A percentile compares a stretch with the other conserved stretches of the same genome.
These are phyloP conservation scores for Platanthera guangdongensis DNA, from an alignment of 106 monocot species.

Conservation along the genomic window DNA sequence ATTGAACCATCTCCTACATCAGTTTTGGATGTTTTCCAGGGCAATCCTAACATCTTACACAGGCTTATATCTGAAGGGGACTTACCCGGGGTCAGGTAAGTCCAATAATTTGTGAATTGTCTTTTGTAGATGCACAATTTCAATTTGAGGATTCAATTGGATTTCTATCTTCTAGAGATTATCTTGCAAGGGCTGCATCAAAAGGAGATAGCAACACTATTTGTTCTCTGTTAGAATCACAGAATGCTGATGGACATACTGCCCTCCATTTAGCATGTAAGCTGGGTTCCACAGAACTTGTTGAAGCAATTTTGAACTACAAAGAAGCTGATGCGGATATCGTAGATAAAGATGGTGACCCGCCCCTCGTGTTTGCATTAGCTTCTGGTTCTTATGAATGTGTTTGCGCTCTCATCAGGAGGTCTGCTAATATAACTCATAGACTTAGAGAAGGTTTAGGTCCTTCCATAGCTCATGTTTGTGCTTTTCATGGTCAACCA, in stretches of 20 bases:
- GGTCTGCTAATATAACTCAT: constrained; percentile 63
- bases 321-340: constrained; percentile 88
- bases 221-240: constrained; percentile 73
- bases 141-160: constrained; percentile 1
- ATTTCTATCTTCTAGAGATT: constrained; percentile 36
- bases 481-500: constrained; percentile 92
- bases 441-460: constrained; percentile 54
- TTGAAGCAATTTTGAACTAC: constrained; percentile 61
- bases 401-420: constrained; percentile 65
- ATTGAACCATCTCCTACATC: constrained; percentile 69
- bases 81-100: constrained; percentile 56
- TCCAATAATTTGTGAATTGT: constrained; percentile 7
- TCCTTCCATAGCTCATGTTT: constrained; percentile 80
- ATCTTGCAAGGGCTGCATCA: constrained; percentile 63
- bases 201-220: constrained; percentile 42
- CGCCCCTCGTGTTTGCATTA: constrained; percentile 90
- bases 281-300: constrained; percentile 72
- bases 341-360: constrained; percentile 85
- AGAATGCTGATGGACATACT: constrained; percentile 83
- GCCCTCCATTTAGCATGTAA: constrained; percentile 84
- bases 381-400: constrained; percentile 77
- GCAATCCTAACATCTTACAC: constrained; percentile 67
- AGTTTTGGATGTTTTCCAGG: constrained; percentile 58
- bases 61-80: constrained; percentile 76
- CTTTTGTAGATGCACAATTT: not conserved